These are phyloP conservation scores for Helicocarpus griseus DNA, from an alignment of 2,329 filamentous ascomycete species.

Conservation along the genomic window DNA sequence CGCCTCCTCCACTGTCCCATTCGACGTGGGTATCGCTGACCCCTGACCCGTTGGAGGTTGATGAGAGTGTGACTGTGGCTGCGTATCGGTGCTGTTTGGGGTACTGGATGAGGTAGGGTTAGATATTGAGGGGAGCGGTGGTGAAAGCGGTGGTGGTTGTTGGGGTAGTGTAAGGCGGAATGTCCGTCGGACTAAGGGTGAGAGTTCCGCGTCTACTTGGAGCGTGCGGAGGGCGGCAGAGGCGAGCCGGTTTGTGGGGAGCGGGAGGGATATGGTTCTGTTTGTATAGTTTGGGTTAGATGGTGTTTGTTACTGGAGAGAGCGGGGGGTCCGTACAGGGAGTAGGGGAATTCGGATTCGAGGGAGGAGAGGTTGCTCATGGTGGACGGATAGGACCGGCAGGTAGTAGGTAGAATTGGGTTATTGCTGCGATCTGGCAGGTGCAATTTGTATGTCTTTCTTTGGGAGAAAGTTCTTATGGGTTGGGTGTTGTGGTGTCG, in stretches of 20 bases:
- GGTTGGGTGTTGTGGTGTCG: too few relatives aligned
- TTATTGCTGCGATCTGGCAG: neutral
- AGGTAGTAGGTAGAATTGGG: neutral
- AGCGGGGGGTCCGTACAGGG: slow-evolving; percentile 42
- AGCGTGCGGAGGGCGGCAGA: slow-evolving; percentile 64
- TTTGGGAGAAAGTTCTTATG: too few relatives aligned
- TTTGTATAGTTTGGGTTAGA: slow-evolving; percentile 4
- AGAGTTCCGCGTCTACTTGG: slow-evolving; percentile 80
- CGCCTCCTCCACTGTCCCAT: neutral
- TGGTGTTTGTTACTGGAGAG: slow-evolving; percentile 4
- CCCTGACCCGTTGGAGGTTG: neutral
- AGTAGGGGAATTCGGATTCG: slow-evolving; percentile 51
- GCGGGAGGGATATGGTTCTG: slow-evolving; percentile 60
- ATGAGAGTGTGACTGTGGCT: too few relatives aligned
- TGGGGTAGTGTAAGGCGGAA: slow-evolving; percentile 47
- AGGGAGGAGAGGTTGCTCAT: neutral
- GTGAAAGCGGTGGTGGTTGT: slow-evolving; percentile 4
- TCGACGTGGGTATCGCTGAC: neutral
- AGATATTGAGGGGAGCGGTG: neutral
- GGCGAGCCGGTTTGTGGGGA: slow-evolving; percentile 71
- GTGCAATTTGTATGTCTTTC: neutral
- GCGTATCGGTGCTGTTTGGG: neutral
- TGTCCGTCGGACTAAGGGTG: slow-evolving; percentile 64
- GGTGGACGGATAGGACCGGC: neutral
- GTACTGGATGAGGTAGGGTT: neutral